Evolutionary conservation across 129 eudicot species (phyloP).

Genomic region (Arctium minus): DNA sequence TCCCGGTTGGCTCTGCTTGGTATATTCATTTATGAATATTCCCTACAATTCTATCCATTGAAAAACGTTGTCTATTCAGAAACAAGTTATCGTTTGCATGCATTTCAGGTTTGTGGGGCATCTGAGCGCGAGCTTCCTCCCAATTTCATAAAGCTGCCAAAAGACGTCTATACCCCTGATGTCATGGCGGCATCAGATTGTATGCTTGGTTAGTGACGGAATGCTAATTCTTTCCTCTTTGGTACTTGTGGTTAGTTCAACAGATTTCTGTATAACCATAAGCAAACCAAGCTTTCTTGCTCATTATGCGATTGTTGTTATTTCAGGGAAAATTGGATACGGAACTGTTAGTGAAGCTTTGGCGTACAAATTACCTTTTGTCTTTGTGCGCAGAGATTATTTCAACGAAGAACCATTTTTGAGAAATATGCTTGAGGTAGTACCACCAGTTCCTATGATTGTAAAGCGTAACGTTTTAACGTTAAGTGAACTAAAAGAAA

Average conservation of each 20-base stretch:
- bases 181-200: constrained; percentile 97
- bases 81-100: not conserved
- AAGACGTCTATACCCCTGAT: constrained; percentile 93
- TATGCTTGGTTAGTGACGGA: constrained; percentile 85
- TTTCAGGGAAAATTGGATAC: constrained; percentile 96
- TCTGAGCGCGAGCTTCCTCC: constrained; percentile 80
- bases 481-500: not conserved
- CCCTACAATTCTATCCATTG: not conserved
- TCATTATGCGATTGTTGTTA: not conserved
- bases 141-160: constrained; percentile 81
- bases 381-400: constrained; percentile 94
- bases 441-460: constrained; percentile 17
- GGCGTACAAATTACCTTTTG: constrained; percentile 91
- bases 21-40: constrained; percentile 18
- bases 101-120: constrained; percentile 85
- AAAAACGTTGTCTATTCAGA: not conserved
- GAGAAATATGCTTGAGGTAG: constrained; percentile 99
- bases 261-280: not conserved
- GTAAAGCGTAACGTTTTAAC: not conserved
- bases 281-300: constrained; percentile 1
- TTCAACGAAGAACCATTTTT: constrained; percentile 97
- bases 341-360: constrained; percentile 98
- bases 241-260: not conserved
- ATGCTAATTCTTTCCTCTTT: not conserved
- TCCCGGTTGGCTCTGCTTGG: constrained; percentile 96